A percentile compares a stretch with the other conserved stretches of the same genome.
Evolutionary conservation across 805 yeast genomes (phyloP).

Genomic region (Metschnikowia shivogae): DNA sequence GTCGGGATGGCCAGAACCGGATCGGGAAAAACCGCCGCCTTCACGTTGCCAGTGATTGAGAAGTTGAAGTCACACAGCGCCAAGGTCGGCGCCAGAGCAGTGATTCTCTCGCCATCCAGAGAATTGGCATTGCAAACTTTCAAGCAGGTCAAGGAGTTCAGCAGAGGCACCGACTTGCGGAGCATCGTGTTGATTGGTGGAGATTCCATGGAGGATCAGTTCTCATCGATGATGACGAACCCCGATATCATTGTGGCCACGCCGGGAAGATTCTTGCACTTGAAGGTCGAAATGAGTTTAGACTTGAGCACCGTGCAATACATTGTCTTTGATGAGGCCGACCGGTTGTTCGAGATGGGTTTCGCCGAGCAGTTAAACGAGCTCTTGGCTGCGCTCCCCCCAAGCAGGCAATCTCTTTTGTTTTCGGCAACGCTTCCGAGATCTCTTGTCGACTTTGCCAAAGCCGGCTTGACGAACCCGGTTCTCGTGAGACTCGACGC

Average conservation of each 20-base stretch:
- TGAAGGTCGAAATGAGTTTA: constrained; percentile 91
- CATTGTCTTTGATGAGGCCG: constrained; percentile 96
- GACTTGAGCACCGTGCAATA: constrained; percentile 82
- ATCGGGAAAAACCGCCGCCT: constrained; percentile 98
- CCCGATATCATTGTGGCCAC: constrained; percentile 96
- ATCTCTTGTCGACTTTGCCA: constrained; percentile 91
- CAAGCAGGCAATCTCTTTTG: constrained; percentile 78
- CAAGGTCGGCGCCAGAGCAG: constrained; percentile 82
- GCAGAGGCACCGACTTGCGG: constrained; percentile 78
- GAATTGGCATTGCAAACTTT: constrained; percentile 93
- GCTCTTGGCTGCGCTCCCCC: constrained; percentile 76
- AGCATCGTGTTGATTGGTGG: constrained; percentile 89
- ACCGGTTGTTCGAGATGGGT: constrained; percentile 93
- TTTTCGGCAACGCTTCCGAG: constrained; percentile 95
- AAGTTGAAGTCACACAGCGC: constrained; percentile 79
- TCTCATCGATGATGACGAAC: constrained; percentile 83
- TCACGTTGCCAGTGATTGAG: constrained; percentile 85
- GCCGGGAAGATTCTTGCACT: constrained; percentile 95
- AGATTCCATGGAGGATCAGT: constrained; percentile 97
- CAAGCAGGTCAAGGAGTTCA: constrained; percentile 83
- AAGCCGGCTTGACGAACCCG: constrained; percentile 92
- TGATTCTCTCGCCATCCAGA: constrained; percentile 90
- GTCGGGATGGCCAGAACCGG: constrained; percentile 99
- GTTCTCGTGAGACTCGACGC: constrained; percentile 90
- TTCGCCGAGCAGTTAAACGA: constrained; percentile 92